Percentiles rank a stretch among this genome's conserved stretches.
Evolutionary conservation across 2,329 filamentous ascomycete species (phyloP).

Genomic region (Paecilomyces sp.): DNA sequence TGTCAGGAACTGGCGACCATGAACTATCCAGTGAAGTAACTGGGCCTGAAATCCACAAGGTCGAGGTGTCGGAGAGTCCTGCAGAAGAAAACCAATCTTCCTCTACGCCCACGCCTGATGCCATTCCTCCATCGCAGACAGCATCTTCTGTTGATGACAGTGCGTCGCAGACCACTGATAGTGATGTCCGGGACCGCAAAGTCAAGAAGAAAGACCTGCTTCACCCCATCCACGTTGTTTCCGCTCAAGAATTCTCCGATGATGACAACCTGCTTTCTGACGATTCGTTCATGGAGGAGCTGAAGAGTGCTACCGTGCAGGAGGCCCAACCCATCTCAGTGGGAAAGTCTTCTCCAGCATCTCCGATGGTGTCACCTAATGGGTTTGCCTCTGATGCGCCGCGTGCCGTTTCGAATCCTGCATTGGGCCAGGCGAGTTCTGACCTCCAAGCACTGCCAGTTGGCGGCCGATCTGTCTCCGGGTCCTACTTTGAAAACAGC

Average conservation of each 20-base stretch:
- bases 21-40: slow-evolving; percentile 17
- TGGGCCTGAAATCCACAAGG: slow-evolving; percentile 1
- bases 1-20: slow-evolving; percentile 12
- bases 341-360: slow-evolving; percentile 80
- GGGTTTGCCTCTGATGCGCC: slow-evolving; percentile 26
- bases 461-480: slow-evolving; percentile 30
- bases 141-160: slow-evolving; percentile 4
- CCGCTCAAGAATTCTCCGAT: slow-evolving; percentile 32
- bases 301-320: slow-evolving; percentile 72
- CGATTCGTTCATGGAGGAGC: slow-evolving; percentile 76
- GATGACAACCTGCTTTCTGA: slow-evolving; percentile 46
- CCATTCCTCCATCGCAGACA: slow-evolving; percentile 6
- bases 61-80: background rate
- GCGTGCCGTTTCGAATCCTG: slow-evolving; percentile 34
- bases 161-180: slow-evolving; percentile 12
- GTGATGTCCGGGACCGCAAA: slow-evolving; percentile 17
- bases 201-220: slow-evolving; percentile 28
- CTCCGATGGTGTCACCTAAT: slow-evolving; percentile 39
- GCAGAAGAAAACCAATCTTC: slow-evolving; percentile 10
- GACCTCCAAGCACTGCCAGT: slow-evolving; percentile 24
- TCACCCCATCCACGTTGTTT: slow-evolving; percentile 49
- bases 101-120: slow-evolving; percentile 10
- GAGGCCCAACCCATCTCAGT: slow-evolving; percentile 76
- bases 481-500: slow-evolving; percentile 22
- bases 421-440: slow-evolving; percentile 1